Evolutionary conservation across 768 basidiomycete genomes (phyloP), one percentile per base, ranked within the genome.

Genomic region (Zangia roseola): DNA sequence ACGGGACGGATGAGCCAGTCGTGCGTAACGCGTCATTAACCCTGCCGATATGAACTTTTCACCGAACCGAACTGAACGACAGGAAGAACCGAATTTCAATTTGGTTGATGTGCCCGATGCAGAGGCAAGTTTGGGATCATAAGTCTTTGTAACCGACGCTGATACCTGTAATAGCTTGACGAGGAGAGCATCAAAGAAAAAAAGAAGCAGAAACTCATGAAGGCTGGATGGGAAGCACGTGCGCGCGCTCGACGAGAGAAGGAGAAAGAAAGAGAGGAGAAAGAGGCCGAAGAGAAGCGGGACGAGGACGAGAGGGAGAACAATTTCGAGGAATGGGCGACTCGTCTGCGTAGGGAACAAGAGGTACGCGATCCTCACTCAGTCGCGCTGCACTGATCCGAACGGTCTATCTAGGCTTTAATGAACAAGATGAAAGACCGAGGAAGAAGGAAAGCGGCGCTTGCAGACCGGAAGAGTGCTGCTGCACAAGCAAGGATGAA

Each of bases 401-500:
- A 31, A 9, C 25, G 28, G 16, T 43, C 20, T 60, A 94, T 43
- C 21, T 60, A 94, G 91, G 72, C 75, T 3, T 70, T 95, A 45
- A 92, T 98, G 76, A 76, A 62, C 37, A 84, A 86, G 56, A 92
- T 98, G 69, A 91, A 88, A 60, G 91, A 91, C 19, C 78, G 97
- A 39, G 81, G 82, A 33, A 77, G 89, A 49, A 72, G 88, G 37
- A 86, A 81, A 60, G 88, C 86, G 0, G 93, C 93, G 13, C 71
- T 98, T 40, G 84, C 77, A 24, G 94, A 99, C 65, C 74, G 97
- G 43, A 97, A 97, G 71, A 93, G 91, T 56, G 91, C 94, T 12
- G 94, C 92, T 16, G 86, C 94, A 0, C 97, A 98, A 68, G 90
- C 88, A 25, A 74, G 94, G 55, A 97, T 97, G 95, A 95, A 95